A percentile compares a stretch with the other conserved stretches of the same genome.
Evolutionary conservation across 2,329 filamentous ascomycete genomes (phyloP).

Genomic region (Xylaria sp.): DNA sequence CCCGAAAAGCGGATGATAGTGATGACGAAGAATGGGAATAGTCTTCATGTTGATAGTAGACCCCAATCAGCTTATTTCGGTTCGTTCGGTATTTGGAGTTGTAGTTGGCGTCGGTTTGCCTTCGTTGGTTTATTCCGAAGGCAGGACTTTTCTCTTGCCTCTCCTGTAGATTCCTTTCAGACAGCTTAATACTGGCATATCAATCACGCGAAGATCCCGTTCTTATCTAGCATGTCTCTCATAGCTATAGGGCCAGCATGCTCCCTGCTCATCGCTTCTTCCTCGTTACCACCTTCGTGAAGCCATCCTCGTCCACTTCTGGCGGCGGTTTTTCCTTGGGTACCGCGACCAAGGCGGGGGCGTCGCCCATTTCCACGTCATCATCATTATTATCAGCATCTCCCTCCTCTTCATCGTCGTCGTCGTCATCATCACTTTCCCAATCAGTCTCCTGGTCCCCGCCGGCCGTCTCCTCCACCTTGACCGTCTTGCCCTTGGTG

Average conservation of each 20-base stretch:
- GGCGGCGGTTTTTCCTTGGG: slow-evolving; percentile 68
- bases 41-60: slow-evolving; percentile 8
- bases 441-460: slow-evolving; percentile 48
- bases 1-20: slow-evolving; percentile 55
- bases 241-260: slow-evolving; percentile 9
- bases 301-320: slow-evolving; percentile 80
- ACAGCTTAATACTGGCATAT: slow-evolving; percentile 20
- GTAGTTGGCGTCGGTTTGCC: slow-evolving; percentile 21
- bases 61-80: slow-evolving; percentile 15
- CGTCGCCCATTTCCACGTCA: slow-evolving; percentile 71
- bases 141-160: slow-evolving; percentile 21
- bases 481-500: slow-evolving; percentile 61
- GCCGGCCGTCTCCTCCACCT: slow-evolving; percentile 37
- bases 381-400: slow-evolving; percentile 57
- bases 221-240: slow-evolving; percentile 9
- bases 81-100: slow-evolving; percentile 20
- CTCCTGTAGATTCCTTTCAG: slow-evolving; percentile 33
- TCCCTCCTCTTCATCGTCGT: slow-evolving; percentile 59
- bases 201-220: slow-evolving; percentile 7
- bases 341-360: slow-evolving; percentile 60
- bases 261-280: slow-evolving; percentile 57
- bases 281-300: slow-evolving; percentile 73
- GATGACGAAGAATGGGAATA: slow-evolving; percentile 39
- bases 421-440: slow-evolving; percentile 60
- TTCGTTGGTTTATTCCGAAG: slow-evolving; percentile 22